A percentile compares a stretch with the other conserved stretches of the same genome.
Conservation (phyloP, 139 green algal genomes). For the Chlamydomonas sp. region DNA sequence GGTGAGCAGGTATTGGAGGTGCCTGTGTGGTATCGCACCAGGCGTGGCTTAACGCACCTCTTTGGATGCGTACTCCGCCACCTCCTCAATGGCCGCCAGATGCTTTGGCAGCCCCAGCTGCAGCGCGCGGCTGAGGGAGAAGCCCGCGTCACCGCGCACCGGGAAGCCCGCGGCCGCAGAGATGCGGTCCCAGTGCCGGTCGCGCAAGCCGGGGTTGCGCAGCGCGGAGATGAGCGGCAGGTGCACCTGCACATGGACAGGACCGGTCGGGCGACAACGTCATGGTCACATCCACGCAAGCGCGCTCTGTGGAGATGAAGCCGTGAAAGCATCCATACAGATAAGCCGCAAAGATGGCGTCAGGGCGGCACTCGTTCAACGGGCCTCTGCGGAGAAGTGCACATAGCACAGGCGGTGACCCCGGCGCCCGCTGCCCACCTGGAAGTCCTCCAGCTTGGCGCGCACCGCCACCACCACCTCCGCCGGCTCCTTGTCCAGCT, state of each 20-base stretch:
- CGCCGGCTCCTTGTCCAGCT: constrained; percentile 46
- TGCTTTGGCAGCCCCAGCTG: constrained; percentile 71
- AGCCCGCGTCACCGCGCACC: constrained; percentile 73
- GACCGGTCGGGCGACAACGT: no score
- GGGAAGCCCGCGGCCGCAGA: constrained; percentile 64
- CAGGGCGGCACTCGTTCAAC: no score
- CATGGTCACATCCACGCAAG: no score
- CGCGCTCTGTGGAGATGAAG: no score
- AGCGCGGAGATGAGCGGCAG: constrained; percentile 78
- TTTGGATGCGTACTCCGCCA: constrained; percentile 69
- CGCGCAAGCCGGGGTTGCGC: constrained; percentile 76
- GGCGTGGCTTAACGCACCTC: constrained; percentile 8
- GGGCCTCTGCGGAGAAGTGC: no score
- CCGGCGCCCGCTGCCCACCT: constrained; percentile 17
- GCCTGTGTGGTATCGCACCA: no score
- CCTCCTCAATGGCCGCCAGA: constrained; percentile 75
- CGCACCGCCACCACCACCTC: constrained; percentile 49
- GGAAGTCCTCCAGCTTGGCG: constrained; percentile 75
- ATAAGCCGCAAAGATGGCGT: no score
- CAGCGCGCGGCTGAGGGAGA: constrained; percentile 73
- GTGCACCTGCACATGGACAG: constrained; percentile 36
- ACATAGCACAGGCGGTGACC: no score
- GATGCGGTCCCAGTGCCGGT: constrained; percentile 75
- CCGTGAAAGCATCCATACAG: no score
- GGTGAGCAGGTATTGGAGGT: no score